Conservation (phyloP, 2,329 filamentous ascomycete genomes). For the Balansia obtecta region DNA sequence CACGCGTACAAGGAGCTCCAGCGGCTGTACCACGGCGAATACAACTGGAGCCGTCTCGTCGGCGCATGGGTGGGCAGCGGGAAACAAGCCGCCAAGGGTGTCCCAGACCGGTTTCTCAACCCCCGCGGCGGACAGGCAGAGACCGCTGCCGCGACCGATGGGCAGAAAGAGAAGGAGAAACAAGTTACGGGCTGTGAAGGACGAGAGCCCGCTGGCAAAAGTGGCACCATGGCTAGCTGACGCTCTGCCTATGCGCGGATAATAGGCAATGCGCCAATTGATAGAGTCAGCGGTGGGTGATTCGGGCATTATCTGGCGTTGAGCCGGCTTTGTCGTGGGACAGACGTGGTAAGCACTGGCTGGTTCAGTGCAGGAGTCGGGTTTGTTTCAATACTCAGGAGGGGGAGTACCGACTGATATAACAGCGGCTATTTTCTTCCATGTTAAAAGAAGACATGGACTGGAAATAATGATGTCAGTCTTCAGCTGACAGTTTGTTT, state of each 20-base stretch:
- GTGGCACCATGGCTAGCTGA: neutral
- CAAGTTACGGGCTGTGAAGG: neutral
- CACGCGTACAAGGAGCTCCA: constrained; percentile 76
- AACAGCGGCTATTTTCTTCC: no score
- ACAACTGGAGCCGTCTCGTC: constrained; percentile 69
- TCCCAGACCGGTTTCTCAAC: constrained; percentile 62
- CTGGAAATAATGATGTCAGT: no score
- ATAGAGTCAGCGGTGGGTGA: no score
- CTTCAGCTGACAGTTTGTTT: no score
- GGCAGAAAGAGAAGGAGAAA: neutral
- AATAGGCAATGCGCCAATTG: no score
- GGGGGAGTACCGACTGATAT: no score
- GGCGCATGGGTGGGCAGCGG: constrained; percentile 71
- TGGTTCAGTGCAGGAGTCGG: no score
- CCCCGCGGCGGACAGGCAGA: constrained; percentile 14
- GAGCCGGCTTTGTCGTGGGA: no score
- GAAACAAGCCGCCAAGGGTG: constrained; percentile 55
- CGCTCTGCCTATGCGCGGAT: neutral
- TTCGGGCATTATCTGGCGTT: no score
- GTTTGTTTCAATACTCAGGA: no score
- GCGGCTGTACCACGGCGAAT: constrained; percentile 58
- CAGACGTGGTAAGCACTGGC: no score
- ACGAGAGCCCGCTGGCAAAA: neutral
- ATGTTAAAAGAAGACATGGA: no score
- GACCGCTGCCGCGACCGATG: constrained; percentile 3